Evolutionary conservation across 208 protist genomes (phyloP).

Genomic region (Crithidia brevicula): DNA sequence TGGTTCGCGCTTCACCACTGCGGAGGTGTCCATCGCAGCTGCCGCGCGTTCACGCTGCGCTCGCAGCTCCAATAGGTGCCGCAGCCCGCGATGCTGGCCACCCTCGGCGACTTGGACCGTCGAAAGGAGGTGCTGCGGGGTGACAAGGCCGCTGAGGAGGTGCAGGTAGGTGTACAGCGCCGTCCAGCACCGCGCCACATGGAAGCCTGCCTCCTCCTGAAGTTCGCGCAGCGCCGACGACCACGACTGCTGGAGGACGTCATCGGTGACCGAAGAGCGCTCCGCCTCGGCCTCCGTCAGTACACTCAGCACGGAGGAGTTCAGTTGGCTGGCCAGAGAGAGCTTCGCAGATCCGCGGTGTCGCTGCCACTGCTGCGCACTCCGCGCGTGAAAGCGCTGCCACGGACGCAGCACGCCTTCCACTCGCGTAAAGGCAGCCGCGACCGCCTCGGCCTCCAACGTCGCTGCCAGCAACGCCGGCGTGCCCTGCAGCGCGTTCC

Average conservation of each 20-base stretch:
- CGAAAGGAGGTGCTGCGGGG: constrained; percentile 64
- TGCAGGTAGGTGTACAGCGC: constrained; percentile 67
- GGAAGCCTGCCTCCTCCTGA: constrained; percentile 74
- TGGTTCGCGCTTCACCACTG: constrained; percentile 39
- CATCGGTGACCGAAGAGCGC: constrained; percentile 43
- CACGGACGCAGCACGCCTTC: constrained; percentile 56
- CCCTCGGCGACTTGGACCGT: constrained; percentile 40
- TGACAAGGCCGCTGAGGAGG: constrained; percentile 66
- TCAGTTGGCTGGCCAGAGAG: constrained; percentile 54
- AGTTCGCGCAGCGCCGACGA: constrained; percentile 66
- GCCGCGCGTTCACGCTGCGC: constrained; percentile 43
- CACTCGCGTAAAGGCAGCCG: constrained; percentile 55
- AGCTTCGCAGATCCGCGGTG: constrained; percentile 66
- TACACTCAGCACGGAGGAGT: constrained; percentile 38
- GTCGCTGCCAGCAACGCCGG: constrained; percentile 52
- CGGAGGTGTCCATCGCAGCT: constrained; percentile 37
- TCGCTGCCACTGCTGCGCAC: constrained; percentile 42
- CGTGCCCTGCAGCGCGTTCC: constrained; percentile 47
- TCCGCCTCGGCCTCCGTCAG: constrained; percentile 53
- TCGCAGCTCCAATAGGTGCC: constrained; percentile 71
- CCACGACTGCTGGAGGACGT: constrained; percentile 57
- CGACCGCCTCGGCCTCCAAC: constrained; percentile 46
- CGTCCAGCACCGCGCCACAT: constrained; percentile 64
- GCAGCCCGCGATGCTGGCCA: constrained; percentile 76
- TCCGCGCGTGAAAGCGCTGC: constrained; percentile 52